These are phyloP conservation scores for Schoenoplectus tabernaemontani DNA, from an alignment of 202 grass and related monocot genomes.

Conservation along the genomic window DNA sequence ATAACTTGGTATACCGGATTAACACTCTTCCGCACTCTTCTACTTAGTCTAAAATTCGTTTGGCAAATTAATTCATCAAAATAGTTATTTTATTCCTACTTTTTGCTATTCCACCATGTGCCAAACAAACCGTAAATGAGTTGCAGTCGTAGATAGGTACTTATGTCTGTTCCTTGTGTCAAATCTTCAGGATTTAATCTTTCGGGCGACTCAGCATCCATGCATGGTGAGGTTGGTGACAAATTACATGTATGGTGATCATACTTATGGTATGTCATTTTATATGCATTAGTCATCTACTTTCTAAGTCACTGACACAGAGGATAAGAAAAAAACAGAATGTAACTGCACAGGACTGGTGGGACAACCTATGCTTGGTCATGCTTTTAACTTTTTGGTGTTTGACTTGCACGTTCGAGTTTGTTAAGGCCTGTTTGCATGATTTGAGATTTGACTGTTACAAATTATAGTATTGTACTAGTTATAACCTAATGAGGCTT, in stretches of 20 bases:
- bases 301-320: not conserved
- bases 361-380: not conserved
- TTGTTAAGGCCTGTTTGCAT: not conserved
- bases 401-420: not conserved
- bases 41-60: too few relatives aligned
- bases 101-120: too few relatives aligned
- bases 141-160: not conserved
- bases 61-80: too few relatives aligned
- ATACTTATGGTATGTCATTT: slow-evolving; percentile 36
- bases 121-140: not conserved
- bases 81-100: too few relatives aligned
- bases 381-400: not conserved
- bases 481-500: not conserved
- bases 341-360: not conserved
- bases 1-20: too few relatives aligned
- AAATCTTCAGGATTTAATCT: slow-evolving; percentile 34
- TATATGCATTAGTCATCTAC: not conserved
- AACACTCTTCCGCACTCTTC: too few relatives aligned
- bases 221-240: slow-evolving; percentile 32
- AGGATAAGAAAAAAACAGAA: slow-evolving; percentile 11
- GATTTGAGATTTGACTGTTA: not conserved
- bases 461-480: not conserved
- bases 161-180: not conserved
- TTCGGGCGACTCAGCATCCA: not conserved
- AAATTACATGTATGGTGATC: slow-evolving; percentile 27